Conservation (phyloP, 352 stramenopile species). For the Phytopythium boreale region DNA sequence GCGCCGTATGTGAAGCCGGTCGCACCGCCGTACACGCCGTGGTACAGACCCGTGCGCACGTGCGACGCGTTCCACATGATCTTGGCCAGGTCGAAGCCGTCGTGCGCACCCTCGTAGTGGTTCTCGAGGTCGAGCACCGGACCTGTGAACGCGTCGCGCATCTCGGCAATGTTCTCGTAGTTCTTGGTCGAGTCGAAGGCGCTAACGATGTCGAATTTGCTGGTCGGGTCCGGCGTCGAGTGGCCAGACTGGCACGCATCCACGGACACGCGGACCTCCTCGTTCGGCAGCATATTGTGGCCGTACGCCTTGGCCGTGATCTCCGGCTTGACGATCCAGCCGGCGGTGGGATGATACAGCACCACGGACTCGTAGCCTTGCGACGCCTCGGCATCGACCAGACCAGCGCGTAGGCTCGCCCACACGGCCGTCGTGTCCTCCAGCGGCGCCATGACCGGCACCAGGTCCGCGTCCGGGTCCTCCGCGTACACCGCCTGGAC, state of each 20-base stretch:
- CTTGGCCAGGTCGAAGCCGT: conserved; percentile 6
- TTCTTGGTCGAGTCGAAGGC: conserved; percentile 25
- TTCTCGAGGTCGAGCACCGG: conserved; percentile 19
- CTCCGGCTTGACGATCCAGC: not conserved
- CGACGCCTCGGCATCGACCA: conserved; percentile 8
- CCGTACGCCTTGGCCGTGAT: conserved; percentile 4
- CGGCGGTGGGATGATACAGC: conserved; percentile 8
- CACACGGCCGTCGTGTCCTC: conserved; percentile 18
- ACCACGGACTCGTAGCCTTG: conserved; percentile 8
- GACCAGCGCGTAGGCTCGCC: conserved; percentile 12
- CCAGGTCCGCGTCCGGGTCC: conserved; percentile 4
- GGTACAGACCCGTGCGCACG: conserved; percentile 16
- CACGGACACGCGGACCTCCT: conserved; percentile 9
- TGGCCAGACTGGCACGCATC: conserved; percentile 10
- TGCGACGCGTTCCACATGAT: conserved; percentile 18
- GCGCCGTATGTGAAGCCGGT: conserved; percentile 19
- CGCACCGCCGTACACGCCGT: conserved; percentile 16
- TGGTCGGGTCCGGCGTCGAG: not conserved
- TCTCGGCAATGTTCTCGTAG: conserved; percentile 19
- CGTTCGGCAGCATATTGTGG: conserved; percentile 11
- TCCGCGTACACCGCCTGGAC: conserved; percentile 9
- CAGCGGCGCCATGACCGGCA: conserved; percentile 1
- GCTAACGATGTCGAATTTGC: conserved; percentile 5
- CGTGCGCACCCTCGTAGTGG: conserved; percentile 19
- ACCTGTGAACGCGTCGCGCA: conserved; percentile 18